phyloP scores from a whole-genome alignment of 306 rosid species.

The Sicyos baderoa region DNA sequence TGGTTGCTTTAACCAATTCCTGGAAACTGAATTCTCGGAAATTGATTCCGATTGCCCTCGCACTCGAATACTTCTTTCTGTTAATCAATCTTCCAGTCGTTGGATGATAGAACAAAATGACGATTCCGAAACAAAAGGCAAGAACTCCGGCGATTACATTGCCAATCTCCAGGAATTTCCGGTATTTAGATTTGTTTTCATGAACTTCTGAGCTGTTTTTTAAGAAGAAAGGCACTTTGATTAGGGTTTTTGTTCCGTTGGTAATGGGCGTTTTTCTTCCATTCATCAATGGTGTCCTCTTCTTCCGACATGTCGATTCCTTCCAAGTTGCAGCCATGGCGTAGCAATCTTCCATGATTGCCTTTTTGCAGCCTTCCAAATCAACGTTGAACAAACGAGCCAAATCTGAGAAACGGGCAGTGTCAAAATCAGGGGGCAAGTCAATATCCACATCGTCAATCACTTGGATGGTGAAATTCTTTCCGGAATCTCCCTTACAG shows the following conservation, averaged over 20 bases:
- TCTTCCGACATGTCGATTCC: not conserved
- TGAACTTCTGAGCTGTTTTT: not conserved
- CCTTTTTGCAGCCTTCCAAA: not conserved
- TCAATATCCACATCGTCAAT: not conserved
- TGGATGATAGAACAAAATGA: not conserved
- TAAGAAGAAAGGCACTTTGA: not conserved
- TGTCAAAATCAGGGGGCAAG: not conserved
- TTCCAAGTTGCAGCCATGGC: conserved; percentile 3
- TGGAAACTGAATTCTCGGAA: conserved; percentile 15
- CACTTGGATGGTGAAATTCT: not conserved
- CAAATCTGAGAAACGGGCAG: not conserved
- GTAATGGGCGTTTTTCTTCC: not conserved
- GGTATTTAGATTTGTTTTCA: not conserved
- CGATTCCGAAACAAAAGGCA: not conserved
- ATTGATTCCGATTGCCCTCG: conserved; percentile 9
- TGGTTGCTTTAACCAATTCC: conserved; percentile 27
- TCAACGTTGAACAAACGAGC: not conserved
- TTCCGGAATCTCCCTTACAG: not conserved
- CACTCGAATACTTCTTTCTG: not conserved
- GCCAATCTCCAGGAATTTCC: conserved; percentile 10
- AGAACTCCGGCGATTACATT: not conserved
- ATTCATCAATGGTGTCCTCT: conserved; percentile 15
- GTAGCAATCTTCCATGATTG: not conserved
- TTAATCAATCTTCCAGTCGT: not conserved
- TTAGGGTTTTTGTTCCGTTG: not conserved